Conservation (phyloP, 2,329 filamentous ascomycete species). For the Cadophora malorum region DNA sequence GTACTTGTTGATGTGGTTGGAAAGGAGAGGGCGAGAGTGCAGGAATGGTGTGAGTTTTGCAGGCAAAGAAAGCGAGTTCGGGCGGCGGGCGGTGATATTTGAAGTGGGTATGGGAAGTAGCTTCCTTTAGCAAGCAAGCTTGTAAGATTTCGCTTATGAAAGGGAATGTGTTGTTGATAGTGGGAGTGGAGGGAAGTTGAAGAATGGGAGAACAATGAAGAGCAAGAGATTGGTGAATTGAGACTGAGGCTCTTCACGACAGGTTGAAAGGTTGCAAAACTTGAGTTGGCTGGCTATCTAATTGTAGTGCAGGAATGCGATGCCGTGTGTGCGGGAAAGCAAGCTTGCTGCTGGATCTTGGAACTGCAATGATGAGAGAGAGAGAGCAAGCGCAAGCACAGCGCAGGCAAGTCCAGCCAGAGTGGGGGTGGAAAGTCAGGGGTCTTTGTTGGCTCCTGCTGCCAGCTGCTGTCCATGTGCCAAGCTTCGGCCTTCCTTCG, state of each 20-base stretch:
- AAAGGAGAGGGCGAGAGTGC: constrained; percentile 17
- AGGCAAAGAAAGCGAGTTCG: constrained; percentile 24
- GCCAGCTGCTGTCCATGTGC: background rate
- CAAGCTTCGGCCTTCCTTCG: constrained; percentile 4
- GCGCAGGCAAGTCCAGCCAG: background rate
- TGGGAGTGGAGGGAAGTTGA: background rate
- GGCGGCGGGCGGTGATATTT: constrained; percentile 28
- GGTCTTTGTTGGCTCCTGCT: background rate
- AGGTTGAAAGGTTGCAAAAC: background rate
- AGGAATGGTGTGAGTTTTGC: constrained; percentile 17
- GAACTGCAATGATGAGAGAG: background rate
- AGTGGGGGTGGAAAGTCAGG: background rate
- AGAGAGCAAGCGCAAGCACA: background rate
- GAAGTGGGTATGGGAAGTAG: constrained; percentile 23
- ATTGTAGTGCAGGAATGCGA: background rate
- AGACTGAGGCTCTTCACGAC: constrained; percentile 8
- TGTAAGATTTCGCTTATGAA: constrained; percentile 20
- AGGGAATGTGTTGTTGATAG: background rate
- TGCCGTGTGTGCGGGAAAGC: background rate
- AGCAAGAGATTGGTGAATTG: background rate
- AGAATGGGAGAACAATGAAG: background rate
- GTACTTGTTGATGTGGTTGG: constrained; percentile 20
- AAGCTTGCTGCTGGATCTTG: constrained; percentile 4
- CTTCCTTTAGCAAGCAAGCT: constrained; percentile 12
- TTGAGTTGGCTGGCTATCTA: background rate